phyloP scores from a whole-genome alignment of 331 rosid genomes.

The Spiraea crenata region DNA sequence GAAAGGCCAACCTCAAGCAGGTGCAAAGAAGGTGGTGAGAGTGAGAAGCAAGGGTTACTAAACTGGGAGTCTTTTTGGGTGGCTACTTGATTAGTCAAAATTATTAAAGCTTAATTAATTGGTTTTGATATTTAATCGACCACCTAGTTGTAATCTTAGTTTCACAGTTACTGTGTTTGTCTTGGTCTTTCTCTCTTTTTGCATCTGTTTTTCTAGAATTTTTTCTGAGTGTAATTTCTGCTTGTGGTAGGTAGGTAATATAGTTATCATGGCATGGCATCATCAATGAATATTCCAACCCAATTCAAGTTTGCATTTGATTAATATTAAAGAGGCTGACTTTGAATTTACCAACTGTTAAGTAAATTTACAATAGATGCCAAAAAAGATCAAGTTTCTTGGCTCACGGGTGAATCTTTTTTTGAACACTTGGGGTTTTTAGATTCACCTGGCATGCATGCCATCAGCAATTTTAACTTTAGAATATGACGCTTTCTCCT shows the following conservation, averaged over 20 bases:
- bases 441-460: background rate
- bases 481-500: background rate
- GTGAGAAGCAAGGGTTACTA: slow-evolving; percentile 38
- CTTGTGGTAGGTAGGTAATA: slow-evolving; percentile 45
- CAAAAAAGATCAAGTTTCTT: too few species aligned
- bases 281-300: too few species aligned
- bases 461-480: background rate
- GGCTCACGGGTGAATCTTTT: slow-evolving; percentile 5
- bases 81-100: slow-evolving; percentile 32
- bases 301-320: too few species aligned
- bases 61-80: slow-evolving; percentile 54
- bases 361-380: too few species aligned
- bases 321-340: too few species aligned
- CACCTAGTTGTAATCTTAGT: slow-evolving; percentile 15
- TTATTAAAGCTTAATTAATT: background rate
- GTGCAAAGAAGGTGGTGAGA: slow-evolving; percentile 53
- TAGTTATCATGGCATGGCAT: slow-evolving; percentile 37
- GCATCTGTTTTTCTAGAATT: slow-evolving; percentile 12
- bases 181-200: slow-evolving; percentile 30
- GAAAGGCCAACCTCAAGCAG: slow-evolving; percentile 32
- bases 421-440: too few species aligned
- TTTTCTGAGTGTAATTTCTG: slow-evolving; percentile 26
- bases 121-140: slow-evolving; percentile 3
- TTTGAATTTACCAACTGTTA: too few species aligned
- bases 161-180: slow-evolving; percentile 11